Conservation (phyloP, 192 early-diverging fungal species). For the Phycomyces nitens region DNA sequence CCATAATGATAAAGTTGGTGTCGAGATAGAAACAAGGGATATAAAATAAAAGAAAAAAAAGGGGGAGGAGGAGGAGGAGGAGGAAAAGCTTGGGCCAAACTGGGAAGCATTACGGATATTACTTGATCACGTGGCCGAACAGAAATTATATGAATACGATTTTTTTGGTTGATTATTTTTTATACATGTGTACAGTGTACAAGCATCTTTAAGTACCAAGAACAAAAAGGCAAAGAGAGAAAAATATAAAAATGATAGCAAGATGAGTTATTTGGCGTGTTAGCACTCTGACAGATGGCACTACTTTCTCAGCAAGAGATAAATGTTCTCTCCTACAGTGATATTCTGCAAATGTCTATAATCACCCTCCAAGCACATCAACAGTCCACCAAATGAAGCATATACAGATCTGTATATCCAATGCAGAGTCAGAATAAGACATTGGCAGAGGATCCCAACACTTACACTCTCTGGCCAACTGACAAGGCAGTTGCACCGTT, state of each 20-base stretch:
- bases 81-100: no score
- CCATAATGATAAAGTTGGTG: neutral
- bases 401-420: slow-evolving; percentile 88
- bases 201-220: no score
- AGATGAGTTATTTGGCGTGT: no score
- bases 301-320: slow-evolving; percentile 82
- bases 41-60: slow-evolving; percentile 7
- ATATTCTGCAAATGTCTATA: slow-evolving; percentile 78
- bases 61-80: no score
- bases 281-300: no score
- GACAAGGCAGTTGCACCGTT: slow-evolving; percentile 38
- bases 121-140: no score
- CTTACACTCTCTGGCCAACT: slow-evolving; percentile 59
- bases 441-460: no score
- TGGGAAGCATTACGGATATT: no score
- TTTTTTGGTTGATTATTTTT: slow-evolving; percentile 1
- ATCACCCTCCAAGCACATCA: slow-evolving; percentile 88
- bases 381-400: slow-evolving; percentile 87
- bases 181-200: no score
- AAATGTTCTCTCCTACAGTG: slow-evolving; percentile 84
- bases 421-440: no score
- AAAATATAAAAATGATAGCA: no score
- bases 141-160: neutral
- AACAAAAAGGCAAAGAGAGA: slow-evolving; percentile 1
- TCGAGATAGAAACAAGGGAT: no score